Conservation (phyloP, 192 early-diverging fungal genomes). For the Dispira parvispora region DNA sequence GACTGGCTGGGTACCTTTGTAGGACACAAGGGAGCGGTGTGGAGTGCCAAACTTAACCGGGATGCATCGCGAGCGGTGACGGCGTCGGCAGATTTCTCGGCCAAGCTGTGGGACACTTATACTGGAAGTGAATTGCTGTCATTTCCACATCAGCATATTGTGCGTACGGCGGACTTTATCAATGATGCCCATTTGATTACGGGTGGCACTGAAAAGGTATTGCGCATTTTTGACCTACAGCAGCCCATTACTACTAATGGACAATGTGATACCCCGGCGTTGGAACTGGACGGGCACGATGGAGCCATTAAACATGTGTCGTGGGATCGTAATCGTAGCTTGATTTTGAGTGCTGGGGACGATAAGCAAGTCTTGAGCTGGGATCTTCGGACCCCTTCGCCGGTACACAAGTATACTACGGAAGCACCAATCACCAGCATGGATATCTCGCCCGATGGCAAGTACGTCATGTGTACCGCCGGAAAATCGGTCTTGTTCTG, state of each 20-base stretch:
- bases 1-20: conserved; percentile 88
- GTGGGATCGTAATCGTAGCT: conserved; percentile 37
- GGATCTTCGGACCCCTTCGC: conserved; percentile 51
- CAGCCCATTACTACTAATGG: conserved; percentile 18
- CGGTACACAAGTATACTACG: conserved; percentile 43
- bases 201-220: conserved; percentile 64
- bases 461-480: conserved; percentile 58
- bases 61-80: conserved; percentile 72
- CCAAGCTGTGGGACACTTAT: conserved; percentile 76
- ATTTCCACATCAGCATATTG: conserved; percentile 64
- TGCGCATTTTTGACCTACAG: conserved; percentile 66
- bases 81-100: conserved; percentile 85
- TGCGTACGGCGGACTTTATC: conserved; percentile 66
- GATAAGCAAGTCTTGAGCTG: conserved; percentile 39
- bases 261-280: conserved; percentile 21
- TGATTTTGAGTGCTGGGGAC: conserved; percentile 43
- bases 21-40: conserved; percentile 86
- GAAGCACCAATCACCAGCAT: conserved; percentile 51
- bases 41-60: conserved; percentile 62
- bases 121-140: conserved; percentile 52
- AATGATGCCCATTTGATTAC: conserved; percentile 59
- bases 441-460: conserved; percentile 54
- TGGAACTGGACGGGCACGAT: conserved; percentile 32
- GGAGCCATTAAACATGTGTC: conserved; percentile 43
- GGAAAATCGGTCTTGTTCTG: conserved; percentile 59